Percentiles rank a stretch among this genome's conserved stretches.
Conservation (phyloP, 2,329 filamentous ascomycete species). For the Fusarium bactridioides region DNA sequence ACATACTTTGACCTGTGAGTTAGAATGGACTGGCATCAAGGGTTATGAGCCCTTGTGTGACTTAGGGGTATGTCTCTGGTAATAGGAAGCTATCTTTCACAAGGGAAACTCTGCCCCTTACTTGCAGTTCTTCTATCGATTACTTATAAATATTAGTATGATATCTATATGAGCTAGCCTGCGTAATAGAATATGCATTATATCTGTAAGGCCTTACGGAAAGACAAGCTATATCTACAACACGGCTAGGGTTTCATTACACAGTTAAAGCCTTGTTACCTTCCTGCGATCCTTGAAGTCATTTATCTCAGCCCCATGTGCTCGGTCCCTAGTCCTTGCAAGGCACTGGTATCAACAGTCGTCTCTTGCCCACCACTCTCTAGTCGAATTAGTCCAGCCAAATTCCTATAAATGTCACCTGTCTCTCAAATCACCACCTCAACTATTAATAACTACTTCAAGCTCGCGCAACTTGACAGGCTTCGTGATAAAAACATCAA, state of each 20-base stretch:
- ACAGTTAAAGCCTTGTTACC: not conserved
- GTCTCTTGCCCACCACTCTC: not conserved
- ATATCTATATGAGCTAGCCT: too few species aligned
- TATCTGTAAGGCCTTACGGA: not conserved
- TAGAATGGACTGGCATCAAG: not conserved
- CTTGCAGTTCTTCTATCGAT: not conserved
- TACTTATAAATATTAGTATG: not conserved
- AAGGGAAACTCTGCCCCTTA: not conserved
- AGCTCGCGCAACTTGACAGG: not conserved
- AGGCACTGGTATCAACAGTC: fast-evolving
- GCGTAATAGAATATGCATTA: too few species aligned
- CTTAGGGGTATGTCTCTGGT: not conserved
- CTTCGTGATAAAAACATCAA: conserved; percentile 1
- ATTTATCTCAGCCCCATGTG: not conserved
- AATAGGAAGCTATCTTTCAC: not conserved
- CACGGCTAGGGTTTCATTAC: not conserved
- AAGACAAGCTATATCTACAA: too few species aligned
- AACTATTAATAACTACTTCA: not conserved
- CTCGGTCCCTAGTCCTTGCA: not conserved
- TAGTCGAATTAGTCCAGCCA: not conserved
- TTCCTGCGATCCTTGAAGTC: not conserved
- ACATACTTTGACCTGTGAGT: not conserved
- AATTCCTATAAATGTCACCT: not conserved
- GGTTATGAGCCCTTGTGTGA: fast-evolving
- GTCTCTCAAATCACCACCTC: not conserved